These are phyloP conservation scores for Penicillium flavigenum DNA, from an alignment of 495 filamentous ascomycete species.

Conservation along the genomic window DNA sequence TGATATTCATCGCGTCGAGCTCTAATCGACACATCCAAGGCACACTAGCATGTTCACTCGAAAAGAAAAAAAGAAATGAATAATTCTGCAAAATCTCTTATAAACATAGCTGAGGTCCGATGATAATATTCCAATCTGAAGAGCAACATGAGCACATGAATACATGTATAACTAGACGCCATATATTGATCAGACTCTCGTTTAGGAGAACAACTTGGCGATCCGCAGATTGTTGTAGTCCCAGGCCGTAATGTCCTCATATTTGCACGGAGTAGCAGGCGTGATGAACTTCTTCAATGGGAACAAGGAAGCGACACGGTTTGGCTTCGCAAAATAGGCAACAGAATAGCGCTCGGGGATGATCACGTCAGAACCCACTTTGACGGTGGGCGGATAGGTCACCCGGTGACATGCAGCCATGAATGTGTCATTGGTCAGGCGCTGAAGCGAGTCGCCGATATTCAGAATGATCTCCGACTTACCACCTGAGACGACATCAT, in stretches of 20 bases:
- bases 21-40: neutral
- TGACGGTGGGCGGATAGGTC: conserved; percentile 26
- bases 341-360: conserved; percentile 35
- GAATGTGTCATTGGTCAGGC: conserved; percentile 56
- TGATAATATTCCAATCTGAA: neutral
- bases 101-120: neutral
- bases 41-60: neutral
- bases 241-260: conserved; percentile 36
- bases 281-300: conserved; percentile 23
- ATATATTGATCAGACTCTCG: neutral
- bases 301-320: conserved; percentile 24
- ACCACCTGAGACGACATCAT: conserved; percentile 43
- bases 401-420: conserved; percentile 36
- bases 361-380: conserved; percentile 18
- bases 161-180: neutral
- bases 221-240: conserved; percentile 34
- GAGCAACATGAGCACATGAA: neutral
- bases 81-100: neutral
- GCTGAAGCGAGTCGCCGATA: conserved; percentile 63
- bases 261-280: conserved; percentile 21
- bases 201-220: conserved; percentile 15
- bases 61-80: neutral
- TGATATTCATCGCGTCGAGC: too few species aligned
- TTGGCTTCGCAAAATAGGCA: conserved; percentile 37
- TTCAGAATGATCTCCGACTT: conserved; percentile 61